Conservation (phyloP, 148 eudicot genomes). For the Talinum fruticosum region DNA sequence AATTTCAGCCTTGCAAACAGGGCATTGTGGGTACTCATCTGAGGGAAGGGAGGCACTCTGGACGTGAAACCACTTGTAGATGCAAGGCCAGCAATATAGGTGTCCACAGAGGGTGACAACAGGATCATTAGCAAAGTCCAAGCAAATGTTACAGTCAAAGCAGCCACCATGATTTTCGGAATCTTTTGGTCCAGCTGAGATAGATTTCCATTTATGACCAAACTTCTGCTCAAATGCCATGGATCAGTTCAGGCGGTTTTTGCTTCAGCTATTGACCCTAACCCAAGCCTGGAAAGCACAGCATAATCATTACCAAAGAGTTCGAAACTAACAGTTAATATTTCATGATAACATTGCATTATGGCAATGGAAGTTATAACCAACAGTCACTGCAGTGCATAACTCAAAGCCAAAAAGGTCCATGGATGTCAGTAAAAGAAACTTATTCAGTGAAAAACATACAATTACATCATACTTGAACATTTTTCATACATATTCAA, state of each 20-base stretch:
- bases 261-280: background rate
- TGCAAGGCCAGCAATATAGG: conserved; percentile 28
- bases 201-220: conserved; percentile 15
- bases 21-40: conserved; percentile 59
- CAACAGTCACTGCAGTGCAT: background rate
- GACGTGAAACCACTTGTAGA: conserved; percentile 57
- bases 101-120: conserved; percentile 26
- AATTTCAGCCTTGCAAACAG: conserved; percentile 74
- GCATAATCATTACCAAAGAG: background rate
- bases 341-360: background rate
- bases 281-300: conserved; percentile 2
- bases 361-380: background rate
- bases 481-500: background rate
- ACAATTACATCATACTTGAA: background rate
- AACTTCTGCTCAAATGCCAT: conserved; percentile 51
- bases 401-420: background rate
- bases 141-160: conserved; percentile 29
- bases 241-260: background rate
- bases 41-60: conserved; percentile 51
- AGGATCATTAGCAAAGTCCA: conserved; percentile 25
- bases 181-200: background rate
- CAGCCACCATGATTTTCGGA: background rate
- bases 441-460: background rate
- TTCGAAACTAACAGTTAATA: background rate
- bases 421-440: background rate